phyloP scores from a whole-genome alignment of 148 eudicot species.

The Amaranthus cruentus region DNA sequence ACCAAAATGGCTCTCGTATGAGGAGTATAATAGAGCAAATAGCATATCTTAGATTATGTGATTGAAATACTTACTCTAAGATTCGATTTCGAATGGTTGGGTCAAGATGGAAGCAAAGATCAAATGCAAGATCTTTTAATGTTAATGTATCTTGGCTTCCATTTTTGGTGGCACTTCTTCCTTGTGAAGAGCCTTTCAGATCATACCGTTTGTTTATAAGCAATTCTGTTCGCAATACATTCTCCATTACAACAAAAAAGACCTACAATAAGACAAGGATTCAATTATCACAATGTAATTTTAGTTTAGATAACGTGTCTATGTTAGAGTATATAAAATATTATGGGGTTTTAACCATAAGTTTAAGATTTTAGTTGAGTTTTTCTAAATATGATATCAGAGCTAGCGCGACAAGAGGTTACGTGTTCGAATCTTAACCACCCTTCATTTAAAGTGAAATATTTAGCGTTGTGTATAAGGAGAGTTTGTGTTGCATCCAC shows the following conservation, averaged over 20 bases:
- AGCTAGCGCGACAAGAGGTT: too few relatives aligned
- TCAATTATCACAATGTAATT: too few relatives aligned
- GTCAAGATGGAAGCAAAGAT: slow-evolving; percentile 36
- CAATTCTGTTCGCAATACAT: slow-evolving; percentile 30
- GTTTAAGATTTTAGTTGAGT: too few relatives aligned
- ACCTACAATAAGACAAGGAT: slow-evolving; percentile 20
- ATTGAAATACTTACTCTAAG: slow-evolving; percentile 30
- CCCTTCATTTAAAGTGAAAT: too few relatives aligned
- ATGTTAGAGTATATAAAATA: too few relatives aligned
- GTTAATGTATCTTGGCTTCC: slow-evolving; percentile 19
- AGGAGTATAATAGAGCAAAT: too few relatives aligned
- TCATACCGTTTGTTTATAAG: slow-evolving; percentile 38
- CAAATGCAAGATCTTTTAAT: slow-evolving; percentile 38
- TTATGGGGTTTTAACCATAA: too few relatives aligned
- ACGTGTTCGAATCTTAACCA: too few relatives aligned
- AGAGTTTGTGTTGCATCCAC: too few relatives aligned
- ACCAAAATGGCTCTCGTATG: too few relatives aligned
- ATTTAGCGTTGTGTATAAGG: too few relatives aligned
- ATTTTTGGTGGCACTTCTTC: slow-evolving; percentile 32
- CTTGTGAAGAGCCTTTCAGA: slow-evolving; percentile 45
- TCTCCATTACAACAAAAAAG: slow-evolving; percentile 45
- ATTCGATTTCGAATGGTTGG: slow-evolving; percentile 22
- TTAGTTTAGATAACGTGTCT: neutral
- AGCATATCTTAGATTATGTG: neutral
- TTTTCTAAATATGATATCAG: too few relatives aligned